Conservation (phyloP, 192 early-diverging fungal species). For the Lobosporangium transversale region DNA sequence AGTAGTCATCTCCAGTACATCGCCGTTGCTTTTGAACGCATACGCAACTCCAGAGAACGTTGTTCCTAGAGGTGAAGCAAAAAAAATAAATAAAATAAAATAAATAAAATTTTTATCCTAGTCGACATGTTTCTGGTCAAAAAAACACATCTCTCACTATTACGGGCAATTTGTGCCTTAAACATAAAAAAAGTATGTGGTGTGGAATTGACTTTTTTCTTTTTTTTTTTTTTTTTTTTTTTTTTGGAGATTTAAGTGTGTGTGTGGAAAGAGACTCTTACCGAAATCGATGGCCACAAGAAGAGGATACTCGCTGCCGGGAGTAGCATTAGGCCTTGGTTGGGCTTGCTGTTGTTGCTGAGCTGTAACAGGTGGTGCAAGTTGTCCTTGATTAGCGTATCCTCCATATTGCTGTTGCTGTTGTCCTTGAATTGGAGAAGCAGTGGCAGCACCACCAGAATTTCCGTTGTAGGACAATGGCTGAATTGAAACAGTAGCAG, state of each 20-base stretch:
- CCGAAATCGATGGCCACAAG: conserved; percentile 60
- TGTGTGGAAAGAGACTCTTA: conserved; percentile 3
- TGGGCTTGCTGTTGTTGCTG: conserved; percentile 24
- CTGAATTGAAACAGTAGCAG: conserved; percentile 35
- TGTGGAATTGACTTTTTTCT: too few relatives aligned
- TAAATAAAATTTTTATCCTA: neutral
- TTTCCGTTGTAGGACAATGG: conserved; percentile 21
- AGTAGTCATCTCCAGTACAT: conserved; percentile 57
- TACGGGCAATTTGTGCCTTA: too few relatives aligned
- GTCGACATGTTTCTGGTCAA: too few relatives aligned
- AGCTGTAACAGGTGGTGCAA: neutral
- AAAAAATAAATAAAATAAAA: neutral
- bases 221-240: too few relatives aligned
- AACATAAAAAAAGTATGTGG: too few relatives aligned
- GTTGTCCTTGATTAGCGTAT: too few relatives aligned
- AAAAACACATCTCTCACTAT: too few relatives aligned
- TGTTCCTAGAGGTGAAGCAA: conserved; percentile 16
- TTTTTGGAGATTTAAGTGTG: too few relatives aligned
- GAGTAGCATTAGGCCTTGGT: conserved; percentile 7
- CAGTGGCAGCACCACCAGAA: conserved; percentile 10
- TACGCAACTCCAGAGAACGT: conserved; percentile 61
- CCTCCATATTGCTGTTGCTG: conserved; percentile 19
- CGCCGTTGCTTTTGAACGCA: conserved; percentile 56
- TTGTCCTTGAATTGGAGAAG: neutral
- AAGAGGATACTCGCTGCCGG: conserved; percentile 53